Evolutionary conservation across 1,139 yeast species (phyloP), one percentile per base, ranked within the genome.

Genomic region (Pichia sp.): DNA sequence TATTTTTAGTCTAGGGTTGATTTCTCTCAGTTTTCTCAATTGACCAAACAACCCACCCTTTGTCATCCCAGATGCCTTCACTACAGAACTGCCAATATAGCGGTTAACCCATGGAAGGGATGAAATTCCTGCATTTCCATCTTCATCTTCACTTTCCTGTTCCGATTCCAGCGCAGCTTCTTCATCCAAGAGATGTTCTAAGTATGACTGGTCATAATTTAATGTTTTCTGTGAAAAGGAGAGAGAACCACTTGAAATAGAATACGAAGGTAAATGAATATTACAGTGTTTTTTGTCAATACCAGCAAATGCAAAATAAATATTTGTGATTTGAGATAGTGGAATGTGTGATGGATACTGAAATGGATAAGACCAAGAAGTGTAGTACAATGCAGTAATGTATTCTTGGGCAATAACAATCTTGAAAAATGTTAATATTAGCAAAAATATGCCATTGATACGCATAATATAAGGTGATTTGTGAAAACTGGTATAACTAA

Each of bases 341-440:
- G 91, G 89, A 11, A 90, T 75, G 48, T 85, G 82, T n/a, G 68
- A 68, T 0, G 94, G 91, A 45, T 72, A 73, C 61, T 83, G 90
- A 20, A 75, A 67, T 56, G 89, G 88, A 9, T 85, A 84, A 0
- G 93, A 79, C 97, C 97, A 91, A 61, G 75, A 76, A 6, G 81
- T 63, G 50, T 70, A 76, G 53, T 76, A 76, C 12, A 74, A 14
- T 4, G 55, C 60, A 3, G 56, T 31, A 3, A 14, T 34, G 15
- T 40, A 40, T 15, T 19, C 20, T 4, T 30, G 18, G 14, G 48
- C 24, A 32, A 34, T 40, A 2, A 34, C 36, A 3, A 34, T 20
- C 14, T 35, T 18, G 8, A 15, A 18, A 9, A 18, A 34, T 8
- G 6, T 5, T 12, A 28, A 10, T 4, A 28, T 12, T 10, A 10